These are phyloP conservation scores for Dendrobium chrysotoxum DNA, from an alignment of 106 monocot species.

Conservation along the genomic window DNA sequence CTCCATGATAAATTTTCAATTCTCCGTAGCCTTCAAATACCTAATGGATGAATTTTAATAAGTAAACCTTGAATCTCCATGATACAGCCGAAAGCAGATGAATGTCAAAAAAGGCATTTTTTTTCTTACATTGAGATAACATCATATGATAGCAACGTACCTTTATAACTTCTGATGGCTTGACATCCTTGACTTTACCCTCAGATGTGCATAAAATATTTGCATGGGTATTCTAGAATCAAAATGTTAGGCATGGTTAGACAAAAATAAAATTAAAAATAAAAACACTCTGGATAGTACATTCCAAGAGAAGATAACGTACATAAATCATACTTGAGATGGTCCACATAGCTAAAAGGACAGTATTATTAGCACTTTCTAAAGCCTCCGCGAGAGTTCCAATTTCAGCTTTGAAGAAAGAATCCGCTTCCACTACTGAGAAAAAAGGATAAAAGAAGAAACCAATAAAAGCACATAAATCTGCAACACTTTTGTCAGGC, in stretches of 20 bases:
- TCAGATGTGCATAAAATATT: slow-evolving; percentile 37
- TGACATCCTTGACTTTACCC: slow-evolving; percentile 52
- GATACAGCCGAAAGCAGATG: neutral
- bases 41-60: slow-evolving; percentile 29
- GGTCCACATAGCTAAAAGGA: slow-evolving; percentile 53
- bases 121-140: neutral
- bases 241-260: slow-evolving; percentile 11
- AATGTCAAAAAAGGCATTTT: neutral
- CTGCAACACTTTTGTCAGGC: neutral
- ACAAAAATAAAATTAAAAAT: slow-evolving; percentile 3
- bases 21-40: slow-evolving; percentile 49
- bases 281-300: neutral
- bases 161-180: slow-evolving; percentile 40
- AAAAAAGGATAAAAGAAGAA: slow-evolving; percentile 1
- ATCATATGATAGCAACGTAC: slow-evolving; percentile 18
- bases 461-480: neutral
- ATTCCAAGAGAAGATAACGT: slow-evolving; percentile 20
- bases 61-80: neutral
- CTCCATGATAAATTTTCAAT: slow-evolving; percentile 76
- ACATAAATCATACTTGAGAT: slow-evolving; percentile 62
- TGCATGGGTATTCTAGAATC: slow-evolving; percentile 40
- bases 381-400: slow-evolving; percentile 86
- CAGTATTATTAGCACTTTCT: slow-evolving; percentile 83
- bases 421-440: slow-evolving; percentile 76
- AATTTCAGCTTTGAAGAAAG: slow-evolving; percentile 64